Percentiles rank a stretch among this genome's conserved stretches.
phyloP scores from a whole-genome alignment of 78 protist genomes.

The Tieghemostelium lacteum region DNA sequence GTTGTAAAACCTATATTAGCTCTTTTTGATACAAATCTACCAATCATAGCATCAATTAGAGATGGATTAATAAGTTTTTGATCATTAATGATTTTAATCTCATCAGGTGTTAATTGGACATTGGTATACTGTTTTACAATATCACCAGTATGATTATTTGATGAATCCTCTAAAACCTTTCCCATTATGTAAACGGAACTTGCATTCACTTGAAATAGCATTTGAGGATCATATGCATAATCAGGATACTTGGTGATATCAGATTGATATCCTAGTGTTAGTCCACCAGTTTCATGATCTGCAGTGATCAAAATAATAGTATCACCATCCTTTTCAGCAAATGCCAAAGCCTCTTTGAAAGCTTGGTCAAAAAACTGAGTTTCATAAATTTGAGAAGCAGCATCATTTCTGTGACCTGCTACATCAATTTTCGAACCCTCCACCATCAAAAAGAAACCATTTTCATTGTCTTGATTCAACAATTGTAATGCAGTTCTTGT shows the following conservation, averaged over 20 bases:
- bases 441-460: slow-evolving; percentile 65
- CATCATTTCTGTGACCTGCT: slow-evolving; percentile 87
- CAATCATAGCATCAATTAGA: neutral
- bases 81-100: neutral
- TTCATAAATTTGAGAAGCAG: slow-evolving; percentile 66
- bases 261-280: slow-evolving; percentile 31
- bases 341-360: slow-evolving; percentile 45
- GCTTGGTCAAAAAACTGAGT: slow-evolving; percentile 47
- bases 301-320: slow-evolving; percentile 74
- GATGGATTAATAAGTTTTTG: neutral
- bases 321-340: slow-evolving; percentile 67
- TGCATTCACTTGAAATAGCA: slow-evolving; percentile 3
- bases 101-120: too few species aligned
- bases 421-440: slow-evolving; percentile 82
- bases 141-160: neutral
- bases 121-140: neutral
- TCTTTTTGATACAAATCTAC: neutral
- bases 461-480: slow-evolving; percentile 27
- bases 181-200: slow-evolving; percentile 11
- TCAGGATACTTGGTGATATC: neutral
- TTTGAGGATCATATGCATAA: slow-evolving; percentile 53
- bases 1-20: slow-evolving; percentile 67
- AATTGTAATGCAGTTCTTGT: slow-evolving; percentile 37
- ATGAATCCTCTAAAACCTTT: neutral
- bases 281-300: slow-evolving; percentile 92